A percentile compares a stretch with the other conserved stretches of the same genome.
These are phyloP conservation scores for Oryza meridionalis DNA, from an alignment of 176 grass and related monocot genomes.

Conservation along the genomic window DNA sequence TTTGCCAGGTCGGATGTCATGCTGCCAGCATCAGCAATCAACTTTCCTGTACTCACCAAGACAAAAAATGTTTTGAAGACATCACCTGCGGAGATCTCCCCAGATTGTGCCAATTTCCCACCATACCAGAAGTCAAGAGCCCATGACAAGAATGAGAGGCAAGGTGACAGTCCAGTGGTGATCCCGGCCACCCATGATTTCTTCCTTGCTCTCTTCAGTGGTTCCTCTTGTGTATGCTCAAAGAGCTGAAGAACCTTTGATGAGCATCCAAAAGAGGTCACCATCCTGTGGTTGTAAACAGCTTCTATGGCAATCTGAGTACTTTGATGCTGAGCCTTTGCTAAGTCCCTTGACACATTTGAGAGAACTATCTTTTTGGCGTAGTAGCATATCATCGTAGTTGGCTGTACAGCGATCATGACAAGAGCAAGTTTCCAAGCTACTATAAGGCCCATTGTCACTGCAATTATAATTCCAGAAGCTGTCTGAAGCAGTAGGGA, in stretches of 20 bases:
- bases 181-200: slow-evolving; percentile 94
- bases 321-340: slow-evolving; percentile 87
- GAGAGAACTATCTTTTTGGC: slow-evolving; percentile 93
- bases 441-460: slow-evolving; percentile 85
- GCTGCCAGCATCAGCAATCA: slow-evolving; percentile 96
- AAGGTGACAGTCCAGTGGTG: slow-evolving; percentile 86
- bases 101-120: slow-evolving; percentile 76
- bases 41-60: slow-evolving; percentile 95
- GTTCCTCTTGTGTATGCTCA: slow-evolving; percentile 77
- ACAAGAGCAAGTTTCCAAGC: slow-evolving; percentile 98
- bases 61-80: slow-evolving; percentile 99
- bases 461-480: slow-evolving; percentile 78
- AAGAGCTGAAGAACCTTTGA: slow-evolving; percentile 84
- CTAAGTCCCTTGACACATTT: slow-evolving; percentile 82
- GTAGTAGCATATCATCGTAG: slow-evolving; percentile 89
- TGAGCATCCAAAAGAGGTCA: slow-evolving; percentile 90
- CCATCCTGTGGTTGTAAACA: slow-evolving; percentile 96
- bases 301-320: slow-evolving; percentile 98
- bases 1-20: slow-evolving; percentile 99
- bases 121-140: slow-evolving; percentile 99
- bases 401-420: slow-evolving; percentile 98
- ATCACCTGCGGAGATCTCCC: slow-evolving; percentile 86
- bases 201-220: slow-evolving; percentile 77
- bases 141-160: slow-evolving; percentile 91
- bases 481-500: slow-evolving; percentile 93